Percentiles rank a stretch among this genome's conserved stretches.
phyloP scores from a whole-genome alignment of 345 rosid genomes.

The Rhodamnia argentea region DNA sequence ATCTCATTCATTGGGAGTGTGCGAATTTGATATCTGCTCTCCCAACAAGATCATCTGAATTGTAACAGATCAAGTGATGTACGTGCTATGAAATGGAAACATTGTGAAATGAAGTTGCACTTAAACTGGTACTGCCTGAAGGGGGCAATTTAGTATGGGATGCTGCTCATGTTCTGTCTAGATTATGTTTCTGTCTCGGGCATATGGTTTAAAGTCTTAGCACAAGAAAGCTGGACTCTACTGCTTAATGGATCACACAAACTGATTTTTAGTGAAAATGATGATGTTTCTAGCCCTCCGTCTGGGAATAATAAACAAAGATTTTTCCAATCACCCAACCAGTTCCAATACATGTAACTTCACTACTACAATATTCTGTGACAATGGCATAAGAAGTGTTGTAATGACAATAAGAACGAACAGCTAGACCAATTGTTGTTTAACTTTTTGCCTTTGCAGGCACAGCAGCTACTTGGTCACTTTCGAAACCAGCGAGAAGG shows the following conservation, averaged over 20 bases:
- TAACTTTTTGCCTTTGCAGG: constrained; percentile 31
- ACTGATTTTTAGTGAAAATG: not conserved
- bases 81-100: not conserved
- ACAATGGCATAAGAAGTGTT: not conserved
- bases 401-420: not conserved
- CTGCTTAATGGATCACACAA: not conserved
- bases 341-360: not conserved
- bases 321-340: not conserved
- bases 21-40: not conserved
- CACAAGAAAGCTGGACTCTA: not conserved
- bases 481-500: constrained; percentile 84
- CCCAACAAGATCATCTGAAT: not conserved
- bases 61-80: not conserved
- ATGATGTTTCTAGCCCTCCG: not conserved
- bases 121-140: not conserved
- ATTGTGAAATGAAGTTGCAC: not conserved
- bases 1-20: not conserved
- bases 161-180: not conserved
- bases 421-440: not conserved
- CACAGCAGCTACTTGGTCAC: constrained; percentile 91
- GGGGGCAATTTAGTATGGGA: not conserved
- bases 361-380: not conserved
- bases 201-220: not conserved
- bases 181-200: not conserved
- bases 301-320: not conserved